Evolutionary conservation across 2,329 filamentous ascomycete genomes (phyloP).

Genomic region (Cladosporium phlei): DNA sequence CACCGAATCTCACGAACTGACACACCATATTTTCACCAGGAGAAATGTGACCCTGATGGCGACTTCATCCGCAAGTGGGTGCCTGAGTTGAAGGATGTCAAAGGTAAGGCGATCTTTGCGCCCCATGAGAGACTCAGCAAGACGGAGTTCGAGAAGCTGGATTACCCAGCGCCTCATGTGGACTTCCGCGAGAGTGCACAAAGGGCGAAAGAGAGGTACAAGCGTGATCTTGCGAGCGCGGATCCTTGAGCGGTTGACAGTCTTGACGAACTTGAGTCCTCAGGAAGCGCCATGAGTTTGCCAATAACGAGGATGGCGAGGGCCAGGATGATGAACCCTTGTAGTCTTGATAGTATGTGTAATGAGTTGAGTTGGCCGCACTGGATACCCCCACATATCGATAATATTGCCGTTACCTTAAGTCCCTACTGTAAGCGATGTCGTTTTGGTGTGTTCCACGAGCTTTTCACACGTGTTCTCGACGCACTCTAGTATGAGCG

Average conservation of each 20-base stretch:
- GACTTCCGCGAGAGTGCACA: slow-evolving; percentile 41
- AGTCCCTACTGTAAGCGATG: neutral
- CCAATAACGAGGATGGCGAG: too few relatives aligned
- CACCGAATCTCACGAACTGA: too few relatives aligned
- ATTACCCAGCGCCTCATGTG: slow-evolving; percentile 44
- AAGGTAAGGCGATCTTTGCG: slow-evolving; percentile 47
- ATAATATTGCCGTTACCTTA: slow-evolving; percentile 5
- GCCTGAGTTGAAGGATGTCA: slow-evolving; percentile 59
- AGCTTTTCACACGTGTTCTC: too few relatives aligned
- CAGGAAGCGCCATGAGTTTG: too few relatives aligned
- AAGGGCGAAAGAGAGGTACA: slow-evolving; percentile 41
- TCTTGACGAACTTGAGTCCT: too few relatives aligned
- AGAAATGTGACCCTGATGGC: slow-evolving; percentile 76
- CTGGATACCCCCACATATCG: neutral
- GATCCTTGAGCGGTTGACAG: slow-evolving; percentile 26
- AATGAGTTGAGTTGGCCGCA: neutral
- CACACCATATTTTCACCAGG: too few relatives aligned
- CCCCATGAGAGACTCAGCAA: slow-evolving; percentile 41
- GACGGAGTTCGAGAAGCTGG: slow-evolving; percentile 46
- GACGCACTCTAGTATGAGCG: too few relatives aligned
- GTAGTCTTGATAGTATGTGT: too few relatives aligned
- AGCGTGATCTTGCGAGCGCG: slow-evolving; percentile 41
- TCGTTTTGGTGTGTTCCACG: too few relatives aligned
- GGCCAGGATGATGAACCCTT: too few relatives aligned
- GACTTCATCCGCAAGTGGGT: slow-evolving; percentile 81